Evolutionary conservation across 139 green algal genomes (phyloP), one percentile per base, ranked within the genome.

Genomic region (Pseudopediastrum boryanum): DNA sequence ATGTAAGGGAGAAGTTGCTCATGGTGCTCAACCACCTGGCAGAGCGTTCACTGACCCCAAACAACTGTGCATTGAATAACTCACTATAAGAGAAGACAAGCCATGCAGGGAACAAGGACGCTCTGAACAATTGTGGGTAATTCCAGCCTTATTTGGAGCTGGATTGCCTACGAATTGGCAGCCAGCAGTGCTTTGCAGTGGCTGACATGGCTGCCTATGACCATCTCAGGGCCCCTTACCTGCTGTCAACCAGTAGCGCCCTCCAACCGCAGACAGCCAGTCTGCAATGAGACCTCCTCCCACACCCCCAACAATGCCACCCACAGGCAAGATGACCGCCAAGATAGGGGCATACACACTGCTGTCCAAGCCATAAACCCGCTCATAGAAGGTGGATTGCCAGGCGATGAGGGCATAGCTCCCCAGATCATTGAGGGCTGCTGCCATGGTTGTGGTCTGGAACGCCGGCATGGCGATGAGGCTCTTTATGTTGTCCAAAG

Each of bases 301-400:
- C 25, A 95, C 91, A 13, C 94, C 94, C 16, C 94, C 94, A 3
- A 98, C 52, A 58, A 97, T 93, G 41, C 94, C 94, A 12, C 87
- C 91, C 19, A 97, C 82, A 9, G 94, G 94, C 63, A 98, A 87
- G 48, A 97, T 82, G 7, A 87, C 79, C 4, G 94, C 94, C 79
- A 98, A 85, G 77, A 95, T 80, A 4, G 94, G 93, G 0, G 94
- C 94, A 61, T 98, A 98, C 23, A 85, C 80, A 3, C 86, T 72
- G 2, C 86, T 79, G 9, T 65, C 65, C 52, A 98, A 71, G 25
- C 90, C 81, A 71, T 91, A 96, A 36, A 95, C 89, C 3, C 92
- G 85, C 88, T 96, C 89, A 78, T 98, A 98, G 65, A 97, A 98
- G 21, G 89, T 94, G 33, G 86, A 89, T 71, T 97, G 94, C 92